Evolutionary conservation across 768 basidiomycete genomes (phyloP).

Genomic region (Mrakia blollopis): DNA sequence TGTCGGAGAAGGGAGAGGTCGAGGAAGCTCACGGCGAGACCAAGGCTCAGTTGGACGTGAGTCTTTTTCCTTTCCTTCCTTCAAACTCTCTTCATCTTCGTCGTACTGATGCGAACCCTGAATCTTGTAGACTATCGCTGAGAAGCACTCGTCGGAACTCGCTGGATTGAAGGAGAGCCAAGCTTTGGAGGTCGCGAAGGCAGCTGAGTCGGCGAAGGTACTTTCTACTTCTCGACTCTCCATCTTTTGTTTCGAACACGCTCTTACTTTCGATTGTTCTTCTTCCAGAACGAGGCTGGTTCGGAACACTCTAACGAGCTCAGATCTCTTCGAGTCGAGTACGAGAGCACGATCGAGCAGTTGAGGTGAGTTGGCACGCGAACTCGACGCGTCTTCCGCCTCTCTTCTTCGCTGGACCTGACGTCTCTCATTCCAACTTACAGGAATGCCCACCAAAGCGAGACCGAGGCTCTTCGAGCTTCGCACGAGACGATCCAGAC

Average conservation of each 20-base stretch:
- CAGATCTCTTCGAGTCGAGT: conserved; percentile 8
- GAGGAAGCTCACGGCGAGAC: background rate
- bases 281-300: conserved; percentile 14
- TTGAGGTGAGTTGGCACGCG: conserved; percentile 11
- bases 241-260: too few relatives aligned
- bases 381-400: too few relatives aligned
- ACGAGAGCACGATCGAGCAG: conserved; percentile 28
- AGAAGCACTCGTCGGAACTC: conserved; percentile 17
- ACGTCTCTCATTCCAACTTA: background rate
- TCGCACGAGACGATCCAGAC: conserved; percentile 17
- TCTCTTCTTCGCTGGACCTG: background rate
- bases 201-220: conserved; percentile 15
- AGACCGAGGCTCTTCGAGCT: conserved; percentile 19
- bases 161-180: conserved; percentile 8
- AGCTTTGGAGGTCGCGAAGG: conserved; percentile 23
- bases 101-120: too few relatives aligned
- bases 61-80: background rate
- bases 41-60: conserved; percentile 2
- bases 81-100: background rate
- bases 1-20: conserved; percentile 15
- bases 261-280: background rate
- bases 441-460: conserved; percentile 20
- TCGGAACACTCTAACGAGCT: conserved; percentile 24
- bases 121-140: background rate
- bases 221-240: background rate